Percentiles rank a stretch among this genome's conserved stretches.
These are phyloP conservation scores for Cercospora sp. DNA, from an alignment of 2,329 filamentous ascomycete genomes.

Conservation along the genomic window DNA sequence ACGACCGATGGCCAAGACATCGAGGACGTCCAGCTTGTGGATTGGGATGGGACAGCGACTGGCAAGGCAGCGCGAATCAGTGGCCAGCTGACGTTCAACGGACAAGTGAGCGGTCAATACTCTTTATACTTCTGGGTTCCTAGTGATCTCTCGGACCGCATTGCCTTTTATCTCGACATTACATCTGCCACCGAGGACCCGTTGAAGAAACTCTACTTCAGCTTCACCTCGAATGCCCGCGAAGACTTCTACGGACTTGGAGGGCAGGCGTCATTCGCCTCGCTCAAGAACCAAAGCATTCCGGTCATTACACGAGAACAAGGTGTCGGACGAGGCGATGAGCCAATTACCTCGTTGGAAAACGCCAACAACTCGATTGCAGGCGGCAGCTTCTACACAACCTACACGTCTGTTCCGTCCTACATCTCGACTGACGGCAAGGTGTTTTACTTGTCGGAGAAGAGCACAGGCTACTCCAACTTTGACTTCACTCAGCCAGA, in stretches of 20 bases:
- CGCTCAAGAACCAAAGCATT: conserved; percentile 34
- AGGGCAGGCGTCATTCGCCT: conserved; percentile 32
- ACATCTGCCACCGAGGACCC: conserved; percentile 11
- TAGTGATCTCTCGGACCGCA: conserved; percentile 20
- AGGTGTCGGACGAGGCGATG: conserved; percentile 35
- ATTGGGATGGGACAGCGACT: conserved; percentile 19
- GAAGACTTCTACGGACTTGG: conserved; percentile 37
- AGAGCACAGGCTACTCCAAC: conserved; percentile 38
- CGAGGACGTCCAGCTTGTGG: conserved; percentile 20
- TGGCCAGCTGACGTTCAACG: conserved; percentile 28
- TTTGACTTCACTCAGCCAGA: conserved; percentile 37
- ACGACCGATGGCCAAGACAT: conserved; percentile 31
- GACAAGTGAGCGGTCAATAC: conserved; percentile 25
- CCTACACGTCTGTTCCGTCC: conserved; percentile 39
- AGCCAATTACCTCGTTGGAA: conserved; percentile 31
- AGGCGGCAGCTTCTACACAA: conserved; percentile 39
- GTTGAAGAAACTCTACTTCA: conserved; percentile 34
- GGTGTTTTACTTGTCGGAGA: conserved; percentile 36
- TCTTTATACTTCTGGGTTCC: conserved; percentile 31
- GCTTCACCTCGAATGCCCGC: conserved; percentile 23
- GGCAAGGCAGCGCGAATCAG: conserved; percentile 28
- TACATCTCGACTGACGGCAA: conserved; percentile 39
- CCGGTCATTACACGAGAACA: conserved; percentile 36
- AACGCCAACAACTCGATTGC: conserved; percentile 32
- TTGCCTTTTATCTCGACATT: conserved; percentile 29